Evolutionary conservation across 2,329 filamentous ascomycete species (phyloP), one percentile per base, ranked within the genome.

Genomic region (Ceratocystis cacaofunesta): DNA sequence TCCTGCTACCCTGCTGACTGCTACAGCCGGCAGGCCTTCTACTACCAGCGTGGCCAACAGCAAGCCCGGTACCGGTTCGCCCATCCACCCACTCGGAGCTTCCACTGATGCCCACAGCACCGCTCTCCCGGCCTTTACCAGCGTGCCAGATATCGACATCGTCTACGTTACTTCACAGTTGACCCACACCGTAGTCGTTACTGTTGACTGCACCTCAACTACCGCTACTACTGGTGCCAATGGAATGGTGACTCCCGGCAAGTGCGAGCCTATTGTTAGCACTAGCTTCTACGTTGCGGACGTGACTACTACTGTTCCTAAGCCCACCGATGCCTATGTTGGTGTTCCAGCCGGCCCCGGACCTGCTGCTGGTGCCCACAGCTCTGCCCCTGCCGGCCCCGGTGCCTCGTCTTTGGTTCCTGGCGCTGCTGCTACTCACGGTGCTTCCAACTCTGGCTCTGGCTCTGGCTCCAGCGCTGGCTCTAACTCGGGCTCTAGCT

Each of bases 131-230:
- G 50, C 50, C 10, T 30, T 25, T 5, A 30, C 22, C 22, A 5
- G 50, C 22, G 50, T 5, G 6, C 22, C 15, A 5, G 22, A 30
- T 7, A 10, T 25, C 7, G 50, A 55, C 3, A 5, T 30, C 2
- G 22, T 55, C 22, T 30, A 55, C 7, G 50, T 55, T 25, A 55
- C 50, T 15, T 62, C 19, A n/a, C 41, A 65, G 36, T 19, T 41
- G 19, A 36, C 52, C 5, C 30, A 10, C 36, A 63, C 65, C 19
- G 32, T 62, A 3, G 60, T 62, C 46, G 57, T 48, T 15, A 62
- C 46, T n/a, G 57, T 62, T 30, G 57, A 44, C 55, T 44, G 52
- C 61, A 66, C 61, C 36, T 28, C 55, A 19, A 60, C 55, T 61
- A 63, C 60, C 22, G 32, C 61, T 25, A 48, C 46, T 25, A 58